Percentiles rank a stretch among this genome's conserved stretches.
Conservation (phyloP, 2,329 filamentous ascomycete species). For the Tolypocladium paradoxum region DNA sequence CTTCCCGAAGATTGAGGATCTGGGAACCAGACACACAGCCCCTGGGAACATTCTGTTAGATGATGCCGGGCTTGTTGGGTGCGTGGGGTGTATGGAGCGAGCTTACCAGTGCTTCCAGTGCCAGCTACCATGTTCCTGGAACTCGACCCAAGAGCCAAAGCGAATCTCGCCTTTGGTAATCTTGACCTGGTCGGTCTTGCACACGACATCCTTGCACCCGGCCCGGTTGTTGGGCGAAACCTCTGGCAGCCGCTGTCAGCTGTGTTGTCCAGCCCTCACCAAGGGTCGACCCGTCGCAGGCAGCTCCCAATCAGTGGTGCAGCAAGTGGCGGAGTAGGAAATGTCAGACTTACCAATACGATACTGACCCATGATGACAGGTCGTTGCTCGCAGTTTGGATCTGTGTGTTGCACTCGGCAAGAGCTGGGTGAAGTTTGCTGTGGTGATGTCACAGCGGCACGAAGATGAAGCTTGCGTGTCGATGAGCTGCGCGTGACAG, state of each 20-base stretch:
- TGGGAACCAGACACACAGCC: constrained; percentile 77
- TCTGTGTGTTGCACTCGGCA: neutral
- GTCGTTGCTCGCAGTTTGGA: neutral
- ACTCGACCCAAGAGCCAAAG: constrained; percentile 61
- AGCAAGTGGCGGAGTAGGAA: neutral
- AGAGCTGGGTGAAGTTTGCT: neutral
- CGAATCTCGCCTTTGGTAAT: constrained; percentile 72
- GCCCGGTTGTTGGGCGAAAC: constrained; percentile 60
- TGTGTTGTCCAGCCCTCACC: neutral
- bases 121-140: constrained; percentile 53
- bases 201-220: constrained; percentile 60
- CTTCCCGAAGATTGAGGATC: constrained; percentile 53
- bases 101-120: constrained; percentile 79
- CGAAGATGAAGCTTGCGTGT: neutral
- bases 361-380: constrained; percentile 31
- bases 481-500: neutral
- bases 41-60: constrained; percentile 36
- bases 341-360: constrained; percentile 31
- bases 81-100: neutral
- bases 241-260: constrained; percentile 40
- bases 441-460: neutral
- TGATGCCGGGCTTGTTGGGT: neutral
- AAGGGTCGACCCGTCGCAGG: neutral
- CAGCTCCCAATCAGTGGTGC: neutral
- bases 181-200: constrained; percentile 60